Percentiles rank a stretch among this genome's conserved stretches.
Conservation (phyloP, 495 filamentous ascomycete species). For the Cetradonia linearis region DNA sequence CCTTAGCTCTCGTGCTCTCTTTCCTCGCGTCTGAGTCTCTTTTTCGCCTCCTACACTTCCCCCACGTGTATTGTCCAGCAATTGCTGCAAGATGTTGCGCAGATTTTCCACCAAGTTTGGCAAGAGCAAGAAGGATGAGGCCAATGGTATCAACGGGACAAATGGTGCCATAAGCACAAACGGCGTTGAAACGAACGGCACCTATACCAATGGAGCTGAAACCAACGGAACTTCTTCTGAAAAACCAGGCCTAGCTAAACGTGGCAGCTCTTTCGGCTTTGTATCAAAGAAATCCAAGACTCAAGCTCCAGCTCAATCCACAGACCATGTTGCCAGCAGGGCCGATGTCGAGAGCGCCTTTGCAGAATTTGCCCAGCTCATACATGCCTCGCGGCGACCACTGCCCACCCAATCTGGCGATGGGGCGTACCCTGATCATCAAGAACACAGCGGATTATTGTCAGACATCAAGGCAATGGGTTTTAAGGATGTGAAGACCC, state of each 20-base stretch:
- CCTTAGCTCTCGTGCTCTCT: background rate
- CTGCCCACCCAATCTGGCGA: conserved; percentile 56
- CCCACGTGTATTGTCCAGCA: background rate
- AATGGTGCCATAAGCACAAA: background rate
- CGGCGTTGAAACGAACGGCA: conserved; percentile 15
- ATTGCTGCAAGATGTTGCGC: conserved; percentile 28
- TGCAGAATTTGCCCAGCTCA: conserved; percentile 50
- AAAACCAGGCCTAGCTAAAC: conserved; percentile 24
- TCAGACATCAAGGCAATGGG: conserved; percentile 54
- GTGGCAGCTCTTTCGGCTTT: conserved; percentile 21
- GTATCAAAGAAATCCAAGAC: conserved; percentile 29
- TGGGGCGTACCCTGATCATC: conserved; percentile 45
- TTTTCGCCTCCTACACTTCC: background rate
- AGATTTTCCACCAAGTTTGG: conserved; percentile 45
- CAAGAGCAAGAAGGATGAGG: conserved; percentile 35
- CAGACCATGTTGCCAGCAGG: conserved; percentile 32
- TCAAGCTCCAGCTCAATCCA: conserved; percentile 20
- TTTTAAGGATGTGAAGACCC: conserved; percentile 46
- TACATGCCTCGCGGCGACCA: conserved; percentile 51
- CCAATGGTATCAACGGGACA: conserved; percentile 25
- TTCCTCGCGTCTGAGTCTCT: background rate
- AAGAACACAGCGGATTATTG: conserved; percentile 46
- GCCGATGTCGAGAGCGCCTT: conserved; percentile 43
- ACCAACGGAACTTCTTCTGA: conserved; percentile 22
- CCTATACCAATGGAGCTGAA: conserved; percentile 6